These are phyloP conservation scores for Saraca asoca DNA, from an alignment of 331 rosid species.

Conservation along the genomic window DNA sequence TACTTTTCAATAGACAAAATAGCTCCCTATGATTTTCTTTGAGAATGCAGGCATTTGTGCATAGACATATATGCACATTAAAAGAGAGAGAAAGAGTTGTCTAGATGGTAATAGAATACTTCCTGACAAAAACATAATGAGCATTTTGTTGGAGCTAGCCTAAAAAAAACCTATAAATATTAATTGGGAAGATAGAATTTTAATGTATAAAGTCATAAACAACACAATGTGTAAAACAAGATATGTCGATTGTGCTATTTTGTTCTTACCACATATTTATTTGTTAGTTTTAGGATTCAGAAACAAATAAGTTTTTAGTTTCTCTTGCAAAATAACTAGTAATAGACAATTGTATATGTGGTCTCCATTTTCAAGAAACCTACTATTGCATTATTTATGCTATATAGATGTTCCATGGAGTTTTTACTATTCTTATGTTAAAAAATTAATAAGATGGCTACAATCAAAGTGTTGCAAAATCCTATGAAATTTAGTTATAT, in stretches of 20 bases:
- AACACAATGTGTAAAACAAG: constrained; percentile 46
- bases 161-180: no score
- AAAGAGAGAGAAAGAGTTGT: no score
- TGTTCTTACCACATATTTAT: constrained; percentile 45
- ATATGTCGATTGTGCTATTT: constrained; percentile 34
- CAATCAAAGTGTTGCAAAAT: no score
- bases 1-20: constrained; percentile 42
- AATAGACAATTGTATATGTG: background rate
- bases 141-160: no score
- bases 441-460: no score
- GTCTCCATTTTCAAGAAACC: constrained; percentile 41
- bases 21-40: constrained; percentile 63
- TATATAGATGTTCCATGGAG: constrained; percentile 12
- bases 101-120: no score
- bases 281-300: constrained; percentile 55
- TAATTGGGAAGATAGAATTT: no score
- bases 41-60: constrained; percentile 56
- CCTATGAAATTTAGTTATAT: no score
- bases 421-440: constrained; percentile 40
- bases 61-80: no score
- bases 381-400: constrained; percentile 36
- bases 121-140: no score
- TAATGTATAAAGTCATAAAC: constrained; percentile 49
- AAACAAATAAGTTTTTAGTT: constrained; percentile 17
- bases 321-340: constrained; percentile 31